Evolutionary conservation across 352 stramenopile species (phyloP).

Genomic region (Sclerospora graminicola): DNA sequence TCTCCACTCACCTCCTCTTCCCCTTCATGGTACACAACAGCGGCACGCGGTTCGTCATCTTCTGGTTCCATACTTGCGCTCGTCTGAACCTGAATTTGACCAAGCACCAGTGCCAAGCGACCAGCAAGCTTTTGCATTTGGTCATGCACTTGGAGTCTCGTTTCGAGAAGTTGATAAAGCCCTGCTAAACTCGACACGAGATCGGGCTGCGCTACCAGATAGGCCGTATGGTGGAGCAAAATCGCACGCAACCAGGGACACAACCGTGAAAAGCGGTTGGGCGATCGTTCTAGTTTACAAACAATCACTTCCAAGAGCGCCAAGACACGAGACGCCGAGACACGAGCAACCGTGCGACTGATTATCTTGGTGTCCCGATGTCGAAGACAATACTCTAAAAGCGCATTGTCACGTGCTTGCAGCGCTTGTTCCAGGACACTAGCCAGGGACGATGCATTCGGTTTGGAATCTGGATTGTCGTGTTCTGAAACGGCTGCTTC

Average conservation of each 20-base stretch:
- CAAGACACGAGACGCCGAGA: conserved; percentile 65
- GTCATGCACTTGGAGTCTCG: conserved; percentile 68
- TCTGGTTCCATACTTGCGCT: conserved; percentile 24
- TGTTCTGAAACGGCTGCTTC: conserved; percentile 27
- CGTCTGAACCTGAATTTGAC: conserved; percentile 69
- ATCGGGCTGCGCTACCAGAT: conserved; percentile 75
- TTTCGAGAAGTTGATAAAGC: conserved; percentile 79
- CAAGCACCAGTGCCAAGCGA: conserved; percentile 69
- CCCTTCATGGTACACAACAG: conserved; percentile 63
- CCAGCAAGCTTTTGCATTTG: conserved; percentile 79
- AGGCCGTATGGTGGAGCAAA: conserved; percentile 77
- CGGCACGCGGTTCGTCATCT: conserved; percentile 37
- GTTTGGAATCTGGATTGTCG: conserved; percentile 28
- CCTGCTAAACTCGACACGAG: conserved; percentile 71
- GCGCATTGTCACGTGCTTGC: conserved; percentile 80
- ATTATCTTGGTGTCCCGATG: conserved; percentile 72
- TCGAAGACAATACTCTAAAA: conserved; percentile 76
- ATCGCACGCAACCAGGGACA: conserved; percentile 79
- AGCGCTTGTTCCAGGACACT: conserved; percentile 76
- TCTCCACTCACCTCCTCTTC: conserved; percentile 26
- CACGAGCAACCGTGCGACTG: conserved; percentile 59
- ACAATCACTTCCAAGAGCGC: conserved; percentile 71
- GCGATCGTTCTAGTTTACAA: conserved; percentile 73
- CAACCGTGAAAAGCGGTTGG: conserved; percentile 62
- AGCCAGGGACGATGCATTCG: conserved; percentile 75